These are phyloP conservation scores for Monilinia fructicola DNA, from an alignment of 2,329 filamentous ascomycete species.

Conservation along the genomic window DNA sequence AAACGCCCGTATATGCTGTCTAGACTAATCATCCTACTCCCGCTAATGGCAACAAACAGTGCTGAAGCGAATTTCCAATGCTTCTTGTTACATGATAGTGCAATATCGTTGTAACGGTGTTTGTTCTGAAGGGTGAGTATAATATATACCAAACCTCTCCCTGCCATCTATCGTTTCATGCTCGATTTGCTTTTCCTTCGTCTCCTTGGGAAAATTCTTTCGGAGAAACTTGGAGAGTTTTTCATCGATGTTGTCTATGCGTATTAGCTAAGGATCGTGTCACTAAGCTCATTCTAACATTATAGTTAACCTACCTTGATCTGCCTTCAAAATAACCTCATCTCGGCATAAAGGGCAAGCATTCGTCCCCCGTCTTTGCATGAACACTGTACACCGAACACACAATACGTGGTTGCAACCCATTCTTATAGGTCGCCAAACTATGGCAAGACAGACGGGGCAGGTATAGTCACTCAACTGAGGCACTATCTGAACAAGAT, in stretches of 20 bases:
- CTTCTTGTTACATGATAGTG: constrained; percentile 52
- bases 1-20: not conserved
- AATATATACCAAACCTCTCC: constrained; percentile 68
- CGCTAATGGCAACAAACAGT: not conserved
- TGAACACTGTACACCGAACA: constrained; percentile 77
- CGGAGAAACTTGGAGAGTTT: constrained; percentile 68
- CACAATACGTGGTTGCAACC: constrained; percentile 78
- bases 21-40: not conserved
- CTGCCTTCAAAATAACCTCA: constrained; percentile 68
- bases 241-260: constrained; percentile 67
- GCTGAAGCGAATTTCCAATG: not conserved
- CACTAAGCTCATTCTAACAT: not conserved
- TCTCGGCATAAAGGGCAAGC: constrained; percentile 76
- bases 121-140: constrained; percentile 45
- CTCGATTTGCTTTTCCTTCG: constrained; percentile 64
- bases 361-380: constrained; percentile 68
- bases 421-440: constrained; percentile 78
- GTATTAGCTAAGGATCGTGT: not conserved
- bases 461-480: constrained; percentile 84
- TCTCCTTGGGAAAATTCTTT: constrained; percentile 72
- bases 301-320: constrained; percentile 51
- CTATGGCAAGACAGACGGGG: constrained; percentile 74
- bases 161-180: constrained; percentile 75
- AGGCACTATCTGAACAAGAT: constrained; percentile 72
- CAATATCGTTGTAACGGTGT: constrained; percentile 52